Base-by-base conservation (phyloP, 495 filamentous ascomycete species). In the Bombardia bombarda region DNA sequence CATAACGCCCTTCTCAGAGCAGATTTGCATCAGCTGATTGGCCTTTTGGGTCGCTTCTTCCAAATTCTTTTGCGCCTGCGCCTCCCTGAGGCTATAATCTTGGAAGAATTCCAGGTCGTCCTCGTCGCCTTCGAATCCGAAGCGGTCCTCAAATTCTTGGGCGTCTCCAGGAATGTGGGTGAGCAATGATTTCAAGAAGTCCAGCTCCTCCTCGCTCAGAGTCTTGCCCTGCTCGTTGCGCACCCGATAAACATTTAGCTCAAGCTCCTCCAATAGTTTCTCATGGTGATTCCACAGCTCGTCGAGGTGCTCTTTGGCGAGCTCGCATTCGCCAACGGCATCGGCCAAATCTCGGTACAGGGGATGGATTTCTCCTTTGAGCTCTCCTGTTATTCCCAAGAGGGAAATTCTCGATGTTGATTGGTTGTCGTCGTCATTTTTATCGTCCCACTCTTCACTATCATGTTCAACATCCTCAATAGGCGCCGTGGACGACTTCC, bases 31-130 rank as follows among this genome's bases (percentile, higher is more conserved):
- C 10, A 61, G 45, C 18, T 48, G 42, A 3, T 24, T 20, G n/a
- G 62, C 50, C 5, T 43, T 32, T 1, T 41, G 35, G 2, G 37
- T 32, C 13, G 50, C 34, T 12, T 47, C 33, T 14, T 58, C 52
- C 16, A 63, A 43, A 9, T 26, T 39, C 20, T 18, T 16, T 31
- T 47, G 40, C 19, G 48, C 52, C 3, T 7, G 24, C 14, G 37
- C 16, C 25, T 49, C 50, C 30, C 50, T 38, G 32, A 4, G 2
- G 4, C 50, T 38, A 40, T 52, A 63, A 25, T 59, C 50, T 37
- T 39, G 44, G 9, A 65, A 51, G 41, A 63, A 61, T 0, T 61
- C 51, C 25, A 57, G 45, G 14, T 65, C 55, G 16, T 52, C 51
- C 12, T 53, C 47, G 19, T 33, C 42, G 21, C 58, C 50, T 32